Conservation (phyloP, 306 rosid genomes). For the Quillaja saponaria region DNA sequence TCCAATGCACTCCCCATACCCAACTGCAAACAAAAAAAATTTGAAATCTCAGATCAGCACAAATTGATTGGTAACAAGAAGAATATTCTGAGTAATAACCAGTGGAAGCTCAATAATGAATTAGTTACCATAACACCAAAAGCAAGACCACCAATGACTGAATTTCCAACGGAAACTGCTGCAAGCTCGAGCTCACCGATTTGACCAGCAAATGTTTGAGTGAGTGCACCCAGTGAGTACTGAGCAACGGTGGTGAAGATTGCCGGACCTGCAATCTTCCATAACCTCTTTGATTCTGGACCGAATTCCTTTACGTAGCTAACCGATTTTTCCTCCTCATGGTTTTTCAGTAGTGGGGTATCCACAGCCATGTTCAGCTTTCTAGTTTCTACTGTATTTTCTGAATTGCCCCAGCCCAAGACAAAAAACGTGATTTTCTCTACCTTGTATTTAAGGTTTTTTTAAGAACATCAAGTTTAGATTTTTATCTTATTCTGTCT, state of each 20-base stretch:
- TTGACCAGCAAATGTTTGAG: conserved; percentile 54
- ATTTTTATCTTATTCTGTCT: no score
- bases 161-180: conserved; percentile 69
- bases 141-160: conserved; percentile 66
- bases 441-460: no score
- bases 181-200: conserved; percentile 64
- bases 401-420: no score
- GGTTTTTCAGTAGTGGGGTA: conserved; percentile 37
- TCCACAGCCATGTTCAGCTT: conserved; percentile 25
- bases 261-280: conserved; percentile 63
- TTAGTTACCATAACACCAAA: conserved; percentile 66
- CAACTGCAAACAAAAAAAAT: conserved; percentile 43
- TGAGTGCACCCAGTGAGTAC: conserved; percentile 69
- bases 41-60: no score
- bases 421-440: no score
- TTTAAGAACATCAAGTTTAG: no score
- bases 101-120: not conserved
- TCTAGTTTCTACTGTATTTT: no score
- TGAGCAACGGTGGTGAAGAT: conserved; percentile 56
- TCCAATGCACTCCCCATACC: conserved; percentile 94
- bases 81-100: no score
- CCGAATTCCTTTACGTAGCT: conserved; percentile 25
- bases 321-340: conserved; percentile 28
- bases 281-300: conserved; percentile 41
- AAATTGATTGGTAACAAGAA: no score